Percentiles rank a stretch among this genome's conserved stretches.
phyloP scores from a whole-genome alignment of 768 basidiomycete genomes.

The Brasilioporus rufonigricans region DNA sequence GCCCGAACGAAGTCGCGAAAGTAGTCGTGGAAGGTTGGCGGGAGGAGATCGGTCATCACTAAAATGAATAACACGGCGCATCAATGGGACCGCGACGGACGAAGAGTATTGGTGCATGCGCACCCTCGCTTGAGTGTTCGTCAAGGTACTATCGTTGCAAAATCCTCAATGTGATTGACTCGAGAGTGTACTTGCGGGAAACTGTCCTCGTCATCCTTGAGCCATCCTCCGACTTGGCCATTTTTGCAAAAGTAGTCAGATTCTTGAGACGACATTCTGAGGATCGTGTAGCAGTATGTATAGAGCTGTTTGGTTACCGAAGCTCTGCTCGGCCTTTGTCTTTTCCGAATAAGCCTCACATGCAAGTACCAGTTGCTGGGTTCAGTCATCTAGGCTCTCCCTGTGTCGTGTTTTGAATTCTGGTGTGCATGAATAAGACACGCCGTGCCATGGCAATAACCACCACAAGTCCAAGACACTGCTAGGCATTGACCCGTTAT shows the following conservation, averaged over 20 bases:
- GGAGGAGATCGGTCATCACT: neutral
- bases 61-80: neutral
- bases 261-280: conserved; percentile 51
- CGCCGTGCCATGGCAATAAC: no score
- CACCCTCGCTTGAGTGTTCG: conserved; percentile 77
- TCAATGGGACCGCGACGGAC: conserved; percentile 17
- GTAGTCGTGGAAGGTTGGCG: conserved; percentile 49
- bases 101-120: conserved; percentile 17
- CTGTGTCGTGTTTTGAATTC: no score
- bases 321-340: neutral
- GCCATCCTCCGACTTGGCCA: conserved; percentile 83
- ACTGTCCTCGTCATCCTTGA: conserved; percentile 69
- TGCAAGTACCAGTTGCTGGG: no score
- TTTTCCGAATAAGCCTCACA: no score
- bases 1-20: conserved; percentile 93
- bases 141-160: conserved; percentile 48
- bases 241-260: conserved; percentile 89
- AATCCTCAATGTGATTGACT: neutral
- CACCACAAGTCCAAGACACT: no score
- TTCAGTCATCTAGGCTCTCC: no score
- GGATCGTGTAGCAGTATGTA: neutral
- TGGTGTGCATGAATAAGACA: no score
- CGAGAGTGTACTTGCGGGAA: neutral
- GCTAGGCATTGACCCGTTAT: no score
- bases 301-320: neutral